Evolutionary conservation across 2,329 filamentous ascomycete genomes (phyloP), one percentile per base, ranked within the genome.

Genomic region (Diaporthe sp.): DNA sequence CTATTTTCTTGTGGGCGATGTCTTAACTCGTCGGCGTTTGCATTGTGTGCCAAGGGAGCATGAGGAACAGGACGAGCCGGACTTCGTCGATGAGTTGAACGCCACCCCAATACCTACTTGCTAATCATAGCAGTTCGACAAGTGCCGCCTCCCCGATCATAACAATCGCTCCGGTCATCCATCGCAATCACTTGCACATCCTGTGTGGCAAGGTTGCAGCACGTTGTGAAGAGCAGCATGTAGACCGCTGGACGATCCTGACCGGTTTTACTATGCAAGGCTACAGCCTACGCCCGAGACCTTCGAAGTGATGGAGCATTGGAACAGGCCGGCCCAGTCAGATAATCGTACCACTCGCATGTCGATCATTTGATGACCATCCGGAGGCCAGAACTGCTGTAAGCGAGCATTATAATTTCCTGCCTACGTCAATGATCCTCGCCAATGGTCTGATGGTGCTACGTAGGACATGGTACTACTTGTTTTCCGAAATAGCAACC

Each of bases 141-240:
- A 42, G 34, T 28, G 15, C 49, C n/a, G 49, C n/a, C 65, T 55
- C n/a, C 39, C 34, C n/a, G 34, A 47, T 31, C n/a, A 42, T 10
- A 55, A 25, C 15, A 13, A 7, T 20, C 34, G 49, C n/a, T 20
- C 67, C 17, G 12, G 34, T 25, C 51, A 67, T 47, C 60, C 60
- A 68, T 70, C 67, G 73, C 44, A 47, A 47, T 68, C n/a, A 61
- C 55, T 49, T 60, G 60, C 72, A 61, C n/a, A 37, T 22, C 72
- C 25, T 63, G 58, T 44, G 67, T 67, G 42, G 17, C 49, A 49
- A 60, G 10, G 55, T 60, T 67, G 44, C 72, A 42, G 55, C 60
- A 20, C 34, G 42, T 15, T 39, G 34, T 42, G 49, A 28, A 31
- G 34, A 42, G 28, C n/a, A 37, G 31, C 34, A 55, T 28, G n/a